These are phyloP conservation scores for Apiospora rasikravindrae DNA, from an alignment of 2,329 filamentous ascomycete genomes.

Conservation along the genomic window DNA sequence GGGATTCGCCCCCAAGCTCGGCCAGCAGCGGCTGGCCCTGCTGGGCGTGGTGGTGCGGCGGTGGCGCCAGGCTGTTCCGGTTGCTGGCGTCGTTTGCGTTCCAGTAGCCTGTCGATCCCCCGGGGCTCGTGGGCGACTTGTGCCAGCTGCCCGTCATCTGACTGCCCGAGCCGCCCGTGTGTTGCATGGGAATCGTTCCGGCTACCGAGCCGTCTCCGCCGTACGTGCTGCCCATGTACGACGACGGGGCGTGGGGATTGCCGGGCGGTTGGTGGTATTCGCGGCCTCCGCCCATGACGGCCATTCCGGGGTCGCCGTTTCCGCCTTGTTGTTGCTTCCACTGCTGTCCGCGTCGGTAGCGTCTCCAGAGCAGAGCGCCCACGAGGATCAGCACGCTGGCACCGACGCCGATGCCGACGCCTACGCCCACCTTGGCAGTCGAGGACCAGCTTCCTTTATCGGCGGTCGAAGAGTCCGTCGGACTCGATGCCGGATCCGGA, in stretches of 20 bases:
- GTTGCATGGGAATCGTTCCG: neutral
- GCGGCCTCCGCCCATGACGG: neutral
- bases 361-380: constrained; percentile 36
- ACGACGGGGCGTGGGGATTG: neutral
- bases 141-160: neutral
- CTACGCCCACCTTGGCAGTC: constrained; percentile 46
- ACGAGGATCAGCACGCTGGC: constrained; percentile 27
- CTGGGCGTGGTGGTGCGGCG: neutral
- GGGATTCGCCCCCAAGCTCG: neutral
- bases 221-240: neutral
- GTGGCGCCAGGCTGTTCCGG: neutral
- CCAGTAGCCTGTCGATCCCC: neutral
- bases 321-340: neutral
- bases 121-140: constrained; percentile 1
- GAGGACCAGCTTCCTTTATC: constrained; percentile 19
- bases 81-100: neutral
- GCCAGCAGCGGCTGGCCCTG: constrained; percentile 23
- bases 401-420: constrained; percentile 36
- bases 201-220: neutral
- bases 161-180: neutral
- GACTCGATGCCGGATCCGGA: constrained; percentile 36
- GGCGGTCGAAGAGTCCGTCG: neutral
- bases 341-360: constrained; percentile 32
- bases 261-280: neutral
- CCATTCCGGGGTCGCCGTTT: neutral